Evolutionary conservation across 345 rosid species (phyloP), one percentile per base, ranked within the genome.

Genomic region (Brassica incana): DNA sequence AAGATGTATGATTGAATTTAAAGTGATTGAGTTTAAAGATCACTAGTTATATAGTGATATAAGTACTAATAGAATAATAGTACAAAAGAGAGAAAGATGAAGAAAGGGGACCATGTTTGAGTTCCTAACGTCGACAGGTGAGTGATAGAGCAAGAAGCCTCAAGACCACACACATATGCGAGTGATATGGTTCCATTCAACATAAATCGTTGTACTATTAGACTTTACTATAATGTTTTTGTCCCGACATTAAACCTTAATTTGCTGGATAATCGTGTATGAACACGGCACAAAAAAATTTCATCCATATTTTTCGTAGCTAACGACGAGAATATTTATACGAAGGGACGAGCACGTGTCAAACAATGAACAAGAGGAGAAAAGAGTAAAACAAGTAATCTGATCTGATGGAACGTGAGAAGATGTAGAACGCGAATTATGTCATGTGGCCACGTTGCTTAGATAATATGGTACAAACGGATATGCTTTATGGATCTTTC

Each of bases 401-500:
- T 45, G 54, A 45, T 45, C 1, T 2, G 58, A 65, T 7, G 72
- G 35, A 72, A 72, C 77, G 67, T 78, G 77, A 1, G 67, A 40
- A 27, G 35, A 72, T 27, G 77, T 64, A 65, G 67, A 72, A 72
- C 67, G 48, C 59, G 14, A 20, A 29, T 54, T 45, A 72, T 69
- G 52, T 66, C 64, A 72, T 58, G 68, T 72, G 69, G 73, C 25
- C 77, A 73, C 73, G 77, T 78, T 72, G 77, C 60, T 54, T 54
- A 15, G 60, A 15, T 52, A 30, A 20, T 15, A 38, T 72, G 62
- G 77, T 66, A 10, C 68, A 58, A 58, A 65, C 30, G 82, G 63
- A 79, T 79, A 79, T 79, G 74, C 82, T 73, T 18, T 60, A 20
- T 58, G 78, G 73, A 73, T 78, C 72, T 27, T 72, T 56, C 61